Conservation (phyloP, 2,329 filamentous ascomycete species). For the Aureobasidium sp. region DNA sequence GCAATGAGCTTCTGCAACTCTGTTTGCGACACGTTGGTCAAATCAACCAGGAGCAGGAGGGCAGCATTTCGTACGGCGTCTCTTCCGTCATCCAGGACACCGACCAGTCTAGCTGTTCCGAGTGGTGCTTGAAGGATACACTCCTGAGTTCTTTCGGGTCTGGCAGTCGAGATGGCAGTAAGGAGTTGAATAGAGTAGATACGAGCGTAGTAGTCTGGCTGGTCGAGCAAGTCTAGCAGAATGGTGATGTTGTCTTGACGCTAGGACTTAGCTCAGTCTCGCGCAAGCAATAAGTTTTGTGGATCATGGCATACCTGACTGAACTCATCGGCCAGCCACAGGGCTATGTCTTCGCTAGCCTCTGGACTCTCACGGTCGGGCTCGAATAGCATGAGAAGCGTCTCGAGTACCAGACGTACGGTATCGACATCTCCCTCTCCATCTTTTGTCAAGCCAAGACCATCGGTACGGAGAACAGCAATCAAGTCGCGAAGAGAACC, state of each 20-base stretch:
- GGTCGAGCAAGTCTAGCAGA: slow-evolving; percentile 81
- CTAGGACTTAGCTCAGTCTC: slow-evolving; percentile 47
- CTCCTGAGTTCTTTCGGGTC: slow-evolving; percentile 88
- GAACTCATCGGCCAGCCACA: slow-evolving; percentile 97
- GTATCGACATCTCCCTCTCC: slow-evolving; percentile 70
- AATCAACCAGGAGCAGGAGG: slow-evolving; percentile 73
- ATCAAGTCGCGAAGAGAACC: slow-evolving; percentile 87
- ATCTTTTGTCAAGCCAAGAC: slow-evolving; percentile 23
- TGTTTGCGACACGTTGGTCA: slow-evolving; percentile 69
- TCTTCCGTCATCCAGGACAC: slow-evolving; percentile 71
- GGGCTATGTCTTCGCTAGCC: slow-evolving; percentile 87
- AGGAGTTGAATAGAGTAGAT: slow-evolving; percentile 88
- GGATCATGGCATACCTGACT: slow-evolving; percentile 55
- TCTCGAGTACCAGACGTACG: slow-evolving; percentile 90
- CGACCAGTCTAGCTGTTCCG: slow-evolving; percentile 78
- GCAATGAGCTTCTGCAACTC: slow-evolving; percentile 94
- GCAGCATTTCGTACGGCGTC: slow-evolving; percentile 86
- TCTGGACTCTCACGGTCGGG: slow-evolving; percentile 61
- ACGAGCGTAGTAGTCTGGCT: slow-evolving; percentile 60
- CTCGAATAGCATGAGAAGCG: slow-evolving; percentile 83
- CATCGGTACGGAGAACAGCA: slow-evolving; percentile 71
- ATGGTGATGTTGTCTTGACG: slow-evolving; percentile 93
- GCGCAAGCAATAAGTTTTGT: background rate
- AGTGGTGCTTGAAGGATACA: slow-evolving; percentile 83
- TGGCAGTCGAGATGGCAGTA: slow-evolving; percentile 71